A percentile compares a stretch with the other conserved stretches of the same genome.
Evolutionary conservation across 2,329 filamentous ascomycete genomes (phyloP).

Genomic region (Xylariomycetidae sp.): DNA sequence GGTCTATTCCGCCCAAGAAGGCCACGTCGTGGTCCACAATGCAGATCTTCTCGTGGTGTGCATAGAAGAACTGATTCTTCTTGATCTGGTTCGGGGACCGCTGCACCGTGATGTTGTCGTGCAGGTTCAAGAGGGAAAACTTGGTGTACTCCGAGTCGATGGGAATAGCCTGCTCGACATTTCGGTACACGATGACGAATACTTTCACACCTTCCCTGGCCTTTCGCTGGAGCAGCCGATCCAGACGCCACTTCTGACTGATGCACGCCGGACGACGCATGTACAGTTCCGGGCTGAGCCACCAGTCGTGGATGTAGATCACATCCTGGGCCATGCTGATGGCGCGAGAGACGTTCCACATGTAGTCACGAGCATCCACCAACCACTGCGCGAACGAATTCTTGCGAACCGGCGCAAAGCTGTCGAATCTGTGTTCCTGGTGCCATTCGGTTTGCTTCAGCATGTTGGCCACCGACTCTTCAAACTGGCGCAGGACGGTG

Average conservation of each 20-base stretch:
- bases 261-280: conserved; percentile 90
- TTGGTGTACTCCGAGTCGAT: conserved; percentile 99
- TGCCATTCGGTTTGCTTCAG: conserved; percentile 76
- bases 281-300: conserved; percentile 94
- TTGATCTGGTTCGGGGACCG: conserved; percentile 95
- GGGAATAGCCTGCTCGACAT: conserved; percentile 92
- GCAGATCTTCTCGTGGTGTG: conserved; percentile 97
- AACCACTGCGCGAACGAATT: conserved; percentile 93
- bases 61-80: conserved; percentile 99
- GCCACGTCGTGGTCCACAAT: conserved; percentile 94
- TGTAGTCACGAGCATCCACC: conserved; percentile 93
- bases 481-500: conserved; percentile 82
- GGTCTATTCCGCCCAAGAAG: conserved; percentile 90
- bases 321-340: conserved; percentile 97
- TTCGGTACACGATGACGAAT: conserved; percentile 95
- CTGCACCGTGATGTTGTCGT: conserved; percentile 94
- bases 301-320: conserved; percentile 99
- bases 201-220: conserved; percentile 94
- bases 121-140: conserved; percentile 87
- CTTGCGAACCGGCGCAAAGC: conserved; percentile 83
- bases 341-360: conserved; percentile 97
- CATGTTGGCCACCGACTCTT: conserved; percentile 89
- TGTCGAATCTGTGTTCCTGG: conserved; percentile 78
- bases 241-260: conserved; percentile 95
- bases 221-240: conserved; percentile 87